Evolutionary conservation across 306 rosid genomes (phyloP).

Genomic region (Crotalaria pallida): DNA sequence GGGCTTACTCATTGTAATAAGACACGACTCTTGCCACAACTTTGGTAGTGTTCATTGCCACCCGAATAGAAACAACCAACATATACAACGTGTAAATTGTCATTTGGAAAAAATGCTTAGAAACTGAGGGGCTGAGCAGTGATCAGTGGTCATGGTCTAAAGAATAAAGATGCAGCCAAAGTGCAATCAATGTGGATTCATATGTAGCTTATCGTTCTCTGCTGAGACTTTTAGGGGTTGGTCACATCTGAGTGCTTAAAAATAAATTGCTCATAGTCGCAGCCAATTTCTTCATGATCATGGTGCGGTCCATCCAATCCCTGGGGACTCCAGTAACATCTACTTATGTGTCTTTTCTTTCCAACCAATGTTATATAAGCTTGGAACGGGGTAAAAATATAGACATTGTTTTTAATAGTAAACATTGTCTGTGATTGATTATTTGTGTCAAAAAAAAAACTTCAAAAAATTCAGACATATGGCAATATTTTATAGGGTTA

Average conservation of each 20-base stretch:
- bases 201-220: background rate
- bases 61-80: too few relatives aligned
- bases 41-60: background rate
- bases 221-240: background rate
- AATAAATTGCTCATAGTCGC: background rate
- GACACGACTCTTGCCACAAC: background rate
- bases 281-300: background rate
- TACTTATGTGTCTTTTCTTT: background rate
- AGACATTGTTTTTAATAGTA: too few relatives aligned
- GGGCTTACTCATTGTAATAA: background rate
- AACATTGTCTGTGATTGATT: too few relatives aligned
- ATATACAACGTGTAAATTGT: background rate
- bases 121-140: background rate
- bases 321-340: background rate
- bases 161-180: background rate
- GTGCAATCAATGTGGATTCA: background rate
- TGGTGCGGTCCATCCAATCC: background rate
- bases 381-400: too few relatives aligned
- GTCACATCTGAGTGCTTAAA: background rate
- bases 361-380: background rate
- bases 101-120: background rate
- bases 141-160: background rate
- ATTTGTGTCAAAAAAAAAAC: too few relatives aligned
- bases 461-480: too few relatives aligned
- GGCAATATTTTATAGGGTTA: too few relatives aligned